These are phyloP conservation scores for Mortierella alpina DNA, from an alignment of 192 early-diverging fungal genomes.

Conservation along the genomic window DNA sequence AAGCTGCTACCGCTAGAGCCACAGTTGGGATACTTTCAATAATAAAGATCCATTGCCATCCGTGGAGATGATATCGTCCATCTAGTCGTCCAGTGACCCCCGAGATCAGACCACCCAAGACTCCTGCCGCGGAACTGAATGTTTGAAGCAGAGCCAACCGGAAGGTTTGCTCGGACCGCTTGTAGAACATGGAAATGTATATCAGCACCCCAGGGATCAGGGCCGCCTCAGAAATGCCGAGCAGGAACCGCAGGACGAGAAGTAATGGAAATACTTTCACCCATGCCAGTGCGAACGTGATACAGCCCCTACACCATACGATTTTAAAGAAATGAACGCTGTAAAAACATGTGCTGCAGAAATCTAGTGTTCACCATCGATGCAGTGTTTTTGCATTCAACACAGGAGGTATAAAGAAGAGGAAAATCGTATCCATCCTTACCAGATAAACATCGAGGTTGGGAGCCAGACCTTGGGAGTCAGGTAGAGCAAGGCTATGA, in stretches of 20 bases:
- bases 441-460: conserved; percentile 42
- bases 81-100: conserved; percentile 66
- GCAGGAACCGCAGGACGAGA: conserved; percentile 10
- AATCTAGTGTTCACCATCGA: background rate
- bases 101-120: conserved; percentile 70
- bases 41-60: conserved; percentile 66
- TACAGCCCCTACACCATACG: conserved; percentile 19
- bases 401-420: background rate
- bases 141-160: conserved; percentile 63
- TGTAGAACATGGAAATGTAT: conserved; percentile 69
- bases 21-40: conserved; percentile 26
- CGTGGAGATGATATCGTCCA: conserved; percentile 49
- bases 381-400: conserved; percentile 1
- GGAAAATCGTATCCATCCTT: background rate
- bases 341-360: background rate
- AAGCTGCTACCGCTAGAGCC: conserved; percentile 6
- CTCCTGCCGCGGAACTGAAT: conserved; percentile 60
- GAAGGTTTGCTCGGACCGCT: conserved; percentile 61
- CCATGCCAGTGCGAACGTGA: conserved; percentile 37
- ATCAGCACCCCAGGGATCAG: conserved; percentile 67
- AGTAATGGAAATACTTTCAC: conserved; percentile 5
- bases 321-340: background rate
- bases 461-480: conserved; percentile 43
- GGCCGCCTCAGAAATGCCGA: conserved; percentile 55
- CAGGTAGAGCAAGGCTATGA: conserved; percentile 23